These are phyloP conservation scores for Populus hybrid DNA, from an alignment of 441 rosid species.

Conservation along the genomic window DNA sequence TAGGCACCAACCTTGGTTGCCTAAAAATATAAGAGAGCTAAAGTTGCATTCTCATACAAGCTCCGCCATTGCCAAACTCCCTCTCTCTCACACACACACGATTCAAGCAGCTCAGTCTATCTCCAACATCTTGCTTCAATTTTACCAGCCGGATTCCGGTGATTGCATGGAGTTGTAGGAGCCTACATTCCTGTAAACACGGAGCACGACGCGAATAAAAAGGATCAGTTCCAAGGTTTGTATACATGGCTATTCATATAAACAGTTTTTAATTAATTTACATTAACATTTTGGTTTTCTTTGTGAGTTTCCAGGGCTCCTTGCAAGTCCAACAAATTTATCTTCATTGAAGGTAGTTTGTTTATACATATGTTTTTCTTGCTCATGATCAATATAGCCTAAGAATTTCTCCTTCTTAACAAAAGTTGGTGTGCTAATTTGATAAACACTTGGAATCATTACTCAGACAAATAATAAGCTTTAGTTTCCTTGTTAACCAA, in stretches of 20 bases:
- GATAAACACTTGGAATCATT: not conserved
- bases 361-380: not conserved
- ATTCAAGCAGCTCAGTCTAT: not conserved
- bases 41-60: conserved; percentile 38
- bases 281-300: not conserved
- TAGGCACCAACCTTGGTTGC: conserved; percentile 43
- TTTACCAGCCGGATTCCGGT: not conserved
- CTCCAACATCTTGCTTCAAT: not conserved
- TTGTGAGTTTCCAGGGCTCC: conserved; percentile 16
- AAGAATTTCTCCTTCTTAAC: not conserved
- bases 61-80: conserved; percentile 13
- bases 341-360: not conserved
- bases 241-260: not conserved
- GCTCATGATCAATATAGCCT: not conserved
- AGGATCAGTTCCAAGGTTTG: conserved; percentile 4
- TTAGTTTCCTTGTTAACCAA: too few relatives aligned
- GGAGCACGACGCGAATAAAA: not conserved
- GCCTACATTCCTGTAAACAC: conserved; percentile 1
- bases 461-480: not conserved
- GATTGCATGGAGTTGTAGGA: conserved; percentile 31
- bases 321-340: not conserved
- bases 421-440: not conserved
- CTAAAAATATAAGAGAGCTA: conserved; percentile 25
- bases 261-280: not conserved
- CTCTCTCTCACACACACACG: not conserved